Conservation (phyloP, 2,329 filamentous ascomycete species). For the Blastomyces gilchristii region DNA sequence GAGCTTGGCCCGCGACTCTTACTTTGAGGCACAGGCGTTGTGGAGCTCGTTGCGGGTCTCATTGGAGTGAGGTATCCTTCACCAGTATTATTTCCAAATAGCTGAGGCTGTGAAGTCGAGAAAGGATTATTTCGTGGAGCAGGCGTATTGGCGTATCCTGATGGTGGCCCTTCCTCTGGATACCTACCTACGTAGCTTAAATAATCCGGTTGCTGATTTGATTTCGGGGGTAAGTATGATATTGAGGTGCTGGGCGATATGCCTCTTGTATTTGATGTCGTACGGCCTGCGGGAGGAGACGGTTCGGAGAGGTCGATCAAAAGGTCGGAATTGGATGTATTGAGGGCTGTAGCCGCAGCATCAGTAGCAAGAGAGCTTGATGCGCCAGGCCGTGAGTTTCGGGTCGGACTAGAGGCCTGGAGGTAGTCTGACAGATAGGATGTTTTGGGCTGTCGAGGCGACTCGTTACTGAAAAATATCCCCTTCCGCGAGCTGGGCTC, state of each 20-base stretch:
- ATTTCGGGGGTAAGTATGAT: constrained; percentile 26
- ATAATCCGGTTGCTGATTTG: constrained; percentile 30
- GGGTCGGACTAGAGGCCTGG: constrained; percentile 6
- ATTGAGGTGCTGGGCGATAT: constrained; percentile 17
- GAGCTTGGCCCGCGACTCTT: not conserved
- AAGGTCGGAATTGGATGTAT: constrained; percentile 7
- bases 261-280: constrained; percentile 19
- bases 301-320: constrained; percentile 8
- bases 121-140: constrained; percentile 1
- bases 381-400: constrained; percentile 9
- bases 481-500: constrained; percentile 1
- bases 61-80: not conserved
- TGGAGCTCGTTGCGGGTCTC: not conserved
- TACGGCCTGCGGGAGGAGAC: constrained; percentile 15
- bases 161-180: constrained; percentile 22
- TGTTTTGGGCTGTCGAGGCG: constrained; percentile 3
- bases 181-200: constrained; percentile 29
- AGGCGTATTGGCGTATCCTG: not conserved
- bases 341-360: constrained; percentile 14
- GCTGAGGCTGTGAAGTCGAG: not conserved
- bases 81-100: not conserved
- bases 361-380: constrained; percentile 10
- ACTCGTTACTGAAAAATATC: constrained; percentile 5
- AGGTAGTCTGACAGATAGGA: constrained; percentile 15
- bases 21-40: not conserved